phyloP scores from a whole-genome alignment of 2,329 filamentous ascomycete species.

The Penicillium sp. region DNA sequence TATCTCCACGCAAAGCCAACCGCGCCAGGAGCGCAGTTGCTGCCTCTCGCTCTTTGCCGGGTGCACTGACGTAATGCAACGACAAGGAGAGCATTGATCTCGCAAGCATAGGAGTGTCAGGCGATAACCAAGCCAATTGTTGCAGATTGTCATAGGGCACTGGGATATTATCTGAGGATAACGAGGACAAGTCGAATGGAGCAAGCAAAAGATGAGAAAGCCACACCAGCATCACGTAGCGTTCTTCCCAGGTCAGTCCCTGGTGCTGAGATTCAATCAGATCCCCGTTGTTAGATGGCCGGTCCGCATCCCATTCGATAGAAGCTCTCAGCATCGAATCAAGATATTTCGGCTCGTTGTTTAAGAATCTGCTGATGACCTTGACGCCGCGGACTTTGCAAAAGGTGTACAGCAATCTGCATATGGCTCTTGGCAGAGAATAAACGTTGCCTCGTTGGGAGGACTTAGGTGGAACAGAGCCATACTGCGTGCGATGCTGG shows the following conservation, averaged over 20 bases:
- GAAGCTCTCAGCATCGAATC: constrained; percentile 74
- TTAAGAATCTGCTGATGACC: constrained; percentile 84
- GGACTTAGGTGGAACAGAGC: constrained; percentile 31
- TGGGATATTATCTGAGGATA: constrained; percentile 56
- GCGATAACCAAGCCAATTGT: constrained; percentile 47
- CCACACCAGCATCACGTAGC: constrained; percentile 85
- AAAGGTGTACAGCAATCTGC: constrained; percentile 77
- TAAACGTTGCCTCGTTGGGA: constrained; percentile 37
- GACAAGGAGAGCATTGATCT: constrained; percentile 67
- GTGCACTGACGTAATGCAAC: constrained; percentile 64
- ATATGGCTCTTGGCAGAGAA: constrained; percentile 67
- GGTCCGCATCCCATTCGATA: constrained; percentile 53
- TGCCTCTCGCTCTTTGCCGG: constrained; percentile 85
- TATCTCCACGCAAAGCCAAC: constrained; percentile 77
- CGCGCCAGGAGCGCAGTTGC: constrained; percentile 79
- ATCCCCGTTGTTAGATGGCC: constrained; percentile 13
- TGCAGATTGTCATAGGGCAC: constrained; percentile 35
- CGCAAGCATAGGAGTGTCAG: constrained; percentile 64
- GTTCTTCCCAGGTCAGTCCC: constrained; percentile 74
- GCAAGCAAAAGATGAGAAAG: constrained; percentile 75
- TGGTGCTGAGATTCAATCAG: constrained; percentile 21
- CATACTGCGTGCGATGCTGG: constrained; percentile 43
- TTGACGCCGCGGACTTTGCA: constrained; percentile 95
- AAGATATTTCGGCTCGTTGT: constrained; percentile 81
- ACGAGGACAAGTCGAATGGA: constrained; percentile 84